Base-by-base conservation (phyloP, 768 basidiomycete species). In the Rhodocollybia butyracea region DNA sequence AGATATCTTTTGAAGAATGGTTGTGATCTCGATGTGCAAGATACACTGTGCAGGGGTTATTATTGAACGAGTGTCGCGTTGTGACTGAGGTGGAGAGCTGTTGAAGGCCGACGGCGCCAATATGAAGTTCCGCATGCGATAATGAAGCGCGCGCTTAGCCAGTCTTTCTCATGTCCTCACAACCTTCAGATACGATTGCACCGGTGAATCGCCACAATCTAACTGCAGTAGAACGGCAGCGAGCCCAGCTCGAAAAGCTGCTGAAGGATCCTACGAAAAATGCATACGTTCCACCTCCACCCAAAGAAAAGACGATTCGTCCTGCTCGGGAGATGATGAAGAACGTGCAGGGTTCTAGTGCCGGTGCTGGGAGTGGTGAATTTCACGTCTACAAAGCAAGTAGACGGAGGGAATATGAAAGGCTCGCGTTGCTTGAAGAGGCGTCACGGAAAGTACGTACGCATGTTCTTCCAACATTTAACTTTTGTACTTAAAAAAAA, bases 381-480 rank as follows among this genome's bases (percentile, higher is more conserved):
- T 98, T 98, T 66, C 97, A 99, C 67, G 97, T 99, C 0, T 99
- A 98, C 76, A 98, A 98, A 67, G 95, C 96, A 17, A 86, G 88
- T 60, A 76, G 97, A 59, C 80, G 96, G 66, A 79, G 96, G 64
- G 97, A 99, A 74, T 98, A 98, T 63, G 97, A 99, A 71, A 76
- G 97, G 55, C 67, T 98, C 55, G 95, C 91, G 74, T 63, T 96
- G 13, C 82, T 99, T 76, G 92, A 95, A 59, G 95, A 98, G 57
- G 75, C 84, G 57, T 68, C 85, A 4, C 79, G 82, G 64, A 88
- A 88, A 70, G 97, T 93, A 63, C 57, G 83, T 70, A 2, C 5
- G 2, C 42, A 17, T 39, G 10, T 24, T 56, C 21, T n/a, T n/a
- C n/a, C n/a, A n/a, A n/a, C n/a, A 24, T 45, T 17, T 29, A 30